Percentiles rank a stretch among this genome's conserved stretches.
Evolutionary conservation across 2,329 filamentous ascomycete genomes (phyloP).

Genomic region (Colletotrichum viniferum): DNA sequence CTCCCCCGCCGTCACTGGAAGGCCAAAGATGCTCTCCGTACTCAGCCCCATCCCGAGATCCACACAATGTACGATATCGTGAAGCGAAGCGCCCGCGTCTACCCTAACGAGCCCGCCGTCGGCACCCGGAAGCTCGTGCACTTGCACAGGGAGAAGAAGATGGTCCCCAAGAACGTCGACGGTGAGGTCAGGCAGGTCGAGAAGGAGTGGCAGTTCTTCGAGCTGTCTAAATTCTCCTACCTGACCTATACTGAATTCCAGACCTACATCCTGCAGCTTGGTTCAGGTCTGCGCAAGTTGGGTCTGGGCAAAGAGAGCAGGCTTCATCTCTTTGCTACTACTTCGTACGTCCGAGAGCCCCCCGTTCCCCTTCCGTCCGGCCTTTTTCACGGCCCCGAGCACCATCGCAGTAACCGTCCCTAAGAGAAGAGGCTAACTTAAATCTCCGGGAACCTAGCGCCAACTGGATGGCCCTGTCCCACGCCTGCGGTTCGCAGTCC

Average conservation of each 20-base stretch:
- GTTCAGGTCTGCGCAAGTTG: conserved; percentile 75
- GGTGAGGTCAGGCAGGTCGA: conserved; percentile 80
- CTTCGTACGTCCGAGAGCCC: conserved; percentile 57
- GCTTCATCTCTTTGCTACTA: conserved; percentile 84
- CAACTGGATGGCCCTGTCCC: conserved; percentile 84
- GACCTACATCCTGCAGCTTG: conserved; percentile 70
- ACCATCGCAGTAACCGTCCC: neutral
- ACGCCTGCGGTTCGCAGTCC: conserved; percentile 80
- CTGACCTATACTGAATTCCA: conserved; percentile 82
- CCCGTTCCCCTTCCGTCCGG: neutral
- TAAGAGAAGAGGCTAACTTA: conserved; percentile 1
- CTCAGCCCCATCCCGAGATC: conserved; percentile 70
- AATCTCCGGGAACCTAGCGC: conserved; percentile 50
- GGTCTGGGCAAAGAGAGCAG: conserved; percentile 36
- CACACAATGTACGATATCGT: conserved; percentile 82
- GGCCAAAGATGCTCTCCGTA: conserved; percentile 72
- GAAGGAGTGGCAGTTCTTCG: conserved; percentile 91
- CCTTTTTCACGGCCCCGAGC: neutral
- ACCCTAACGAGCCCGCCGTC: conserved; percentile 67
- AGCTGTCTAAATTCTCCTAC: conserved; percentile 79
- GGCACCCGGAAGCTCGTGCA: conserved; percentile 77
- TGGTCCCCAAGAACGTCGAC: conserved; percentile 86
- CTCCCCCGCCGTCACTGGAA: conserved; percentile 77
- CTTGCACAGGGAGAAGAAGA: conserved; percentile 84
- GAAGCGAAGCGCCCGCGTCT: conserved; percentile 67